Percentiles rank a stretch among this genome's conserved stretches.
phyloP scores from a whole-genome alignment of 1,284 basidiomycete species.

The Ganoderma sinense region DNA sequence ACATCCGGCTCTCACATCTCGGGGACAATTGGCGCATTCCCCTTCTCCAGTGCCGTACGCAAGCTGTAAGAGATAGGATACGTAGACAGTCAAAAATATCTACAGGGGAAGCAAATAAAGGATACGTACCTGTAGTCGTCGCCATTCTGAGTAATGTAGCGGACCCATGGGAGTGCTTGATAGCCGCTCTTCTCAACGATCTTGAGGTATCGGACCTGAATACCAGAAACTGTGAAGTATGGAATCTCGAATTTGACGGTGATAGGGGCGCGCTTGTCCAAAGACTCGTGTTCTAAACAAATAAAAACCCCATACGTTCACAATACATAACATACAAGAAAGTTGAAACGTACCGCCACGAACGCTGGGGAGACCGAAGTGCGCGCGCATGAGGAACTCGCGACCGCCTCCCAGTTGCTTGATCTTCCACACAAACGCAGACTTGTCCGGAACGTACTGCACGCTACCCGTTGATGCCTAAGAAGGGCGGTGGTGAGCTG shows the following conservation, averaged over 20 bases:
- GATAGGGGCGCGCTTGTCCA: slow-evolving; percentile 93
- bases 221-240: slow-evolving; percentile 97
- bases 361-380: slow-evolving; percentile 93
- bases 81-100: not conserved
- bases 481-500: not conserved
- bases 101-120: not conserved
- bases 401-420: slow-evolving; percentile 93
- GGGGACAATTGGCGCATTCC: slow-evolving; percentile 72
- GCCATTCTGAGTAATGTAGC: slow-evolving; percentile 95
- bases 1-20: slow-evolving; percentile 38
- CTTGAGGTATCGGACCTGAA: slow-evolving; percentile 96
- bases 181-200: slow-evolving; percentile 99
- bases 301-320: not conserved
- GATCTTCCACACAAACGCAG: slow-evolving; percentile 98
- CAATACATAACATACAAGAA: not conserved
- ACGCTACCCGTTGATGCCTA: slow-evolving; percentile 92
- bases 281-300: slow-evolving; percentile 69
- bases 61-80: slow-evolving; percentile 50
- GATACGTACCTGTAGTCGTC: slow-evolving; percentile 86
- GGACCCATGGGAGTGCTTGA: slow-evolving; percentile 91
- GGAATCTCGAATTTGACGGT: slow-evolving; percentile 98
- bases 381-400: slow-evolving; percentile 95
- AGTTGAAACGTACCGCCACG: slow-evolving; percentile 70
- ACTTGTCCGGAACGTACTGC: slow-evolving; percentile 95
- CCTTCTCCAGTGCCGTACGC: slow-evolving; percentile 80